Evolutionary conservation across 1,284 basidiomycete genomes (phyloP), one percentile per base, ranked within the genome.

Genomic region (Xanthoconium separans): DNA sequence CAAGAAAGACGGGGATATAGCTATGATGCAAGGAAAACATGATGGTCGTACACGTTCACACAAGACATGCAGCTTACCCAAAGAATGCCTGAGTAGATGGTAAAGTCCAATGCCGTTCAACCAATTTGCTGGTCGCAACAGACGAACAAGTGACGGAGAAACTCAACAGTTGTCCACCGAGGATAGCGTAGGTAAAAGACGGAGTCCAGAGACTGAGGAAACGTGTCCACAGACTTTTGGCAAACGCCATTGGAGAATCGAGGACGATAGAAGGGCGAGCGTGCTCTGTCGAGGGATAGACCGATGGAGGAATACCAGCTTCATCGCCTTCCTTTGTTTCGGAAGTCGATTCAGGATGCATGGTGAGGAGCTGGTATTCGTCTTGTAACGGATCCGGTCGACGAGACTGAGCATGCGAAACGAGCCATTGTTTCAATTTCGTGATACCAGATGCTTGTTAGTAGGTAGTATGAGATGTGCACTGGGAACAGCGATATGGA

Each of bases 11-110:
- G n/a, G 83, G 76, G 64, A 91, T 81, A 73, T 94, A 93, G 52
- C 90, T 92, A 41, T 36, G 5, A 34, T n/a, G 39, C 9, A 45
- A 53, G 41, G 42, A 37, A 18, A 48, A 47, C 29, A 39, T 55
- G 34, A 54, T 37, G 15, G 7, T 8, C 15, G 18, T 7, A 13
- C 27, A 2, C 13, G 30, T 44, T 27, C 15, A 12, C 9, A 42
- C 2, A 39, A 27, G 47, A 43, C 9, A 10, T n/a, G 39, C 20
- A 18, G 77, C 85, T 69, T 63, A 91, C 89, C 87, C 65, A 70
- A 92, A 90, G 61, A 87, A 83, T 10, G 80, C 86, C 66, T 93
- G 91, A 0, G 89, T 91, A 11, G 88, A 86, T 2, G 91, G 84
- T 51, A 93, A 69, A 10, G 77, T 67, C 87, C 90, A 93, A 62